A percentile compares a stretch with the other conserved stretches of the same genome.
Evolutionary conservation across 495 filamentous ascomycete species (phyloP).

Genomic region (Tuber melanosporum): DNA sequence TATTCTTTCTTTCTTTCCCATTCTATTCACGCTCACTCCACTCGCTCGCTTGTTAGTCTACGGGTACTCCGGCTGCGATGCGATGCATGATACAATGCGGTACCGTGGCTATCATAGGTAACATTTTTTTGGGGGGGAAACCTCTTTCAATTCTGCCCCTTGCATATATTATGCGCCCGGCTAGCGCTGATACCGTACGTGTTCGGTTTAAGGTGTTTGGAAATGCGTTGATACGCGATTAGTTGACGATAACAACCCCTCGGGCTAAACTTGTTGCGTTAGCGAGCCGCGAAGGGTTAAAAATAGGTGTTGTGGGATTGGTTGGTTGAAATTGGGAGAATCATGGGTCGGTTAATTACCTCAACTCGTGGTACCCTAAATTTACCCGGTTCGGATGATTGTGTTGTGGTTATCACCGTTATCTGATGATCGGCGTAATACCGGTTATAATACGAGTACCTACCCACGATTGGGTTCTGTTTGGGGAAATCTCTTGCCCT

Average conservation of each 20-base stretch:
- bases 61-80: neutral
- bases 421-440: neutral
- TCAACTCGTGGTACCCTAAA: neutral
- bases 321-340: neutral
- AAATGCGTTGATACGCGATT: neutral
- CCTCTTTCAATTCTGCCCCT: neutral
- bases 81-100: neutral
- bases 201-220: neutral
- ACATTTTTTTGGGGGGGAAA: neutral
- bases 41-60: neutral
- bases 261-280: neutral
- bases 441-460: too few species aligned
- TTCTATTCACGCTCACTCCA: neutral
- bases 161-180: slow-evolving; percentile 3
- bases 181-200: neutral
- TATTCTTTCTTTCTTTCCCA: neutral
- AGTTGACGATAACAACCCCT: neutral
- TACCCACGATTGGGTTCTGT: neutral
- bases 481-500: neutral
- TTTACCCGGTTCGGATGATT: neutral
- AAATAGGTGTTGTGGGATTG: neutral
- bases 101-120: neutral
- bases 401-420: neutral
- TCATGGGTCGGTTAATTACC: neutral
- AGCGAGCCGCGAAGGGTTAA: neutral